A percentile compares a stretch with the other conserved stretches of the same genome.
phyloP scores from a whole-genome alignment of 1,284 basidiomycete species.

The Trichosporon faecale region DNA sequence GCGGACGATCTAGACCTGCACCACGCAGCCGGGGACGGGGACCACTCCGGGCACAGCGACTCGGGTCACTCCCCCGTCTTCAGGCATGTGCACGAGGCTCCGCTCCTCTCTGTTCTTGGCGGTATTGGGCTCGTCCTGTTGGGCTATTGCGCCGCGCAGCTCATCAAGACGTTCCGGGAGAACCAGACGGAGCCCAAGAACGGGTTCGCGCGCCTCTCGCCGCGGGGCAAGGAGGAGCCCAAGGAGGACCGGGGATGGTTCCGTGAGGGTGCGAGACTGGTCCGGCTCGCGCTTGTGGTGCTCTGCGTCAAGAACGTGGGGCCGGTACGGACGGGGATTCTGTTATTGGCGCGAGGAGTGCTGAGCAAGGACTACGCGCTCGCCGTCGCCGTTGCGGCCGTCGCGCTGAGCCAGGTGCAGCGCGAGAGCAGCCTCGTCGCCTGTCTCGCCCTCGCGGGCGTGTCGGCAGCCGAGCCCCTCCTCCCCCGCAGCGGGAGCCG shows the following conservation, averaged over 20 bases:
- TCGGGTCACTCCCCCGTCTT: background rate
- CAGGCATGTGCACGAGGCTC: conserved; percentile 2
- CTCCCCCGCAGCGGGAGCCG: background rate
- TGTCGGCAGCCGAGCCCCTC: background rate
- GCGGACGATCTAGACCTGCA: conserved; percentile 1
- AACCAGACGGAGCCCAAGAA: background rate
- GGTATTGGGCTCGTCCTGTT: background rate
- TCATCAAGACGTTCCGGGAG: background rate
- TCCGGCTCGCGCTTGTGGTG: background rate
- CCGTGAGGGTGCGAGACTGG: background rate
- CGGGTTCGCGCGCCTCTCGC: background rate
- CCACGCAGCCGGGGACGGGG: background rate
- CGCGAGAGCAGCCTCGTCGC: background rate
- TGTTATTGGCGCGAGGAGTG: background rate
- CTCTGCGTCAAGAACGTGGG: background rate
- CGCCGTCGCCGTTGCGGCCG: background rate
- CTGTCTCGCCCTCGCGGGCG: background rate
- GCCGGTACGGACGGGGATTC: background rate
- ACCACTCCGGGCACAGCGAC: background rate
- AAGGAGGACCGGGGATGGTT: background rate
- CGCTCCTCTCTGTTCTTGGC: background rate
- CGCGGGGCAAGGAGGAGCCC: background rate
- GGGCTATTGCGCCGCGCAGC: background rate
- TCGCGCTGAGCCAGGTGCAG: background rate
- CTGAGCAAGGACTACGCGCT: background rate